A percentile compares a stretch with the other conserved stretches of the same genome.
Conservation (phyloP, 2,329 filamentous ascomycete genomes). For the Neonectria neomacrospora region DNA sequence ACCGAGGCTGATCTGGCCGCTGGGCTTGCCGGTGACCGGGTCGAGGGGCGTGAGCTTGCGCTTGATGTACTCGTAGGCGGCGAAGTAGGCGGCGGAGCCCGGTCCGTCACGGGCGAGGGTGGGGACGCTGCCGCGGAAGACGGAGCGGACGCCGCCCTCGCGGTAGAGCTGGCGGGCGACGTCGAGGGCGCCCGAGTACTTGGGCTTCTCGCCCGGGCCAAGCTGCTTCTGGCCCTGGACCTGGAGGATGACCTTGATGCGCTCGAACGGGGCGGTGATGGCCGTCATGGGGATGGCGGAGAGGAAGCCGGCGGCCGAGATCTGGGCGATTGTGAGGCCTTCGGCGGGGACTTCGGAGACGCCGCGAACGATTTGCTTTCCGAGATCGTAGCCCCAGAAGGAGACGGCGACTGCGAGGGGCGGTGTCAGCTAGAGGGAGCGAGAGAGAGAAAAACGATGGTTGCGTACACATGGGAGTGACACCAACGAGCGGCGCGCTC, state of each 20-base stretch:
- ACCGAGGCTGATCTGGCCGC: constrained; percentile 80
- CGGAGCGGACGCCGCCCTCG: constrained; percentile 88
- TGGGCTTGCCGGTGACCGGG: constrained; percentile 74
- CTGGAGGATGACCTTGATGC: constrained; percentile 97
- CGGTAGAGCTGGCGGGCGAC: constrained; percentile 94
- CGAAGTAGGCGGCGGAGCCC: constrained; percentile 94
- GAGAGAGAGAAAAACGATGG: neutral
- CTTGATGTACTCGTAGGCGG: constrained; percentile 97
- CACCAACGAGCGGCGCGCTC: constrained; percentile 90
- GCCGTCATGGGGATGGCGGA: constrained; percentile 96
- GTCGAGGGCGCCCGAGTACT: constrained; percentile 87
- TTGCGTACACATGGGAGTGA: constrained; percentile 97
- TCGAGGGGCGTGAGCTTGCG: constrained; percentile 85
- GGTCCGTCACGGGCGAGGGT: constrained; percentile 95
- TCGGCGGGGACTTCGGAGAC: constrained; percentile 73
- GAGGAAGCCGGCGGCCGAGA: constrained; percentile 95
- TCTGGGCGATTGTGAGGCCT: constrained; percentile 85
- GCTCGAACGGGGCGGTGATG: constrained; percentile 99
- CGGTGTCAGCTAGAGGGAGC: constrained; percentile 3
- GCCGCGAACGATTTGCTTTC: constrained; percentile 84
- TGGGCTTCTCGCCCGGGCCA: constrained; percentile 89
- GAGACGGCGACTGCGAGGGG: constrained; percentile 69
- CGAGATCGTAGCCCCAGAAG: constrained; percentile 92
- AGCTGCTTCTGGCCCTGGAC: constrained; percentile 95
- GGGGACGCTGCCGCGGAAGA: constrained; percentile 91